phyloP scores from a whole-genome alignment of 2,329 filamentous ascomycete species.

The Emmonsiellopsis sp. region DNA sequence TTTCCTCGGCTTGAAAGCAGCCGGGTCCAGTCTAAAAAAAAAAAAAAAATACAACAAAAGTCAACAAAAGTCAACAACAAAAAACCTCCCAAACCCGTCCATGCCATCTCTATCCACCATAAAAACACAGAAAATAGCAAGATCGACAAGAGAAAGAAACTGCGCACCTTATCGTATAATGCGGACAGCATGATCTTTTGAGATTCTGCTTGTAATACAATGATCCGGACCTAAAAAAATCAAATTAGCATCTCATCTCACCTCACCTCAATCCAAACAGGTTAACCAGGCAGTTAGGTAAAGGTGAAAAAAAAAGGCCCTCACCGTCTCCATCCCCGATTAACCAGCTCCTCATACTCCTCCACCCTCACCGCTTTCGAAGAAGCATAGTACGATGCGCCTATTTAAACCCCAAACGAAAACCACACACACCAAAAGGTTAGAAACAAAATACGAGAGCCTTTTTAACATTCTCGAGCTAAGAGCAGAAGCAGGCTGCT shows the following conservation, averaged over 20 bases:
- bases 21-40: conserved; percentile 29
- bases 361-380: conserved; percentile 34
- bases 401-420: conserved; percentile 15
- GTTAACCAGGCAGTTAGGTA: neutral
- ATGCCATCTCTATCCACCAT: neutral
- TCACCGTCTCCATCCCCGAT: conserved; percentile 42
- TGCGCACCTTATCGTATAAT: conserved; percentile 49
- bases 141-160: neutral
- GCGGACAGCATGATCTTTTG: conserved; percentile 75
- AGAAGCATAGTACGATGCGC: conserved; percentile 37
- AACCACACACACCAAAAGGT: too few species aligned
- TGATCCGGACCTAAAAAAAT: conserved; percentile 32
- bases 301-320: conserved; percentile 5
- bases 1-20: conserved; percentile 32
- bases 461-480: neutral
- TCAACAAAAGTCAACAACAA: too few species aligned
- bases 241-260: conserved; percentile 6
- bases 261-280: neutral
- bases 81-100: too few species aligned
- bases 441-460: neutral
- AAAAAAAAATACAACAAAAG: too few species aligned
- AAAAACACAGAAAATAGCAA: neutral
- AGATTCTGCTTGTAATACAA: conserved; percentile 48
- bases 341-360: conserved; percentile 39
- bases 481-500: neutral